phyloP scores from a whole-genome alignment of 306 rosid genomes.

The Quillaja saponaria region DNA sequence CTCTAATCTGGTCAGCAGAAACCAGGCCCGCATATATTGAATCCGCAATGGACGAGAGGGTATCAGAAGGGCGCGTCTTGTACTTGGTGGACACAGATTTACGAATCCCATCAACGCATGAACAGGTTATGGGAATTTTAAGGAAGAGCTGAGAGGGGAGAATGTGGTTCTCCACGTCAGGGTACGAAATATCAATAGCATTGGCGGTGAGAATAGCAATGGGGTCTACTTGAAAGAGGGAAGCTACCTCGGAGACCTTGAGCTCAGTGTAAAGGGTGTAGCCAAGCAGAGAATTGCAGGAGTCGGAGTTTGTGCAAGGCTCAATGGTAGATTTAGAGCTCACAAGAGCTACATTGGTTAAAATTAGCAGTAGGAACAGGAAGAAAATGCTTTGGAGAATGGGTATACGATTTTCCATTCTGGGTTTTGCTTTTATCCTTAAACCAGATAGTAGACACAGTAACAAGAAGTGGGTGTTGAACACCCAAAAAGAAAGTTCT shows the following conservation, averaged over 20 bases:
- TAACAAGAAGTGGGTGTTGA: background rate
- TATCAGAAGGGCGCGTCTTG: conserved; percentile 81
- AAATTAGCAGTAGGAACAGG: conserved; percentile 24
- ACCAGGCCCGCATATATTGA: conserved; percentile 76
- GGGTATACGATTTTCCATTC: conserved; percentile 48
- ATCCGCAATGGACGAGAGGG: conserved; percentile 75
- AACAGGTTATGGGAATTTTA: conserved; percentile 74
- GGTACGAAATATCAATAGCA: conserved; percentile 87
- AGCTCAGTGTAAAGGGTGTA: conserved; percentile 95
- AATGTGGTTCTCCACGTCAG: conserved; percentile 92
- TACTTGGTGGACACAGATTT: conserved; percentile 77
- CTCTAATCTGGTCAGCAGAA: conserved; percentile 84
- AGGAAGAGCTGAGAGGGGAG: conserved; percentile 82
- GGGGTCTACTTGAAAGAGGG: conserved; percentile 92
- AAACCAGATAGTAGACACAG: background rate
- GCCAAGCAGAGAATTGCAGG: conserved; percentile 81
- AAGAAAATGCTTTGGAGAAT: conserved; percentile 13
- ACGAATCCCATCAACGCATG: conserved; percentile 93
- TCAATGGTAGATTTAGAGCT: conserved; percentile 85
- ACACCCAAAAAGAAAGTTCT: background rate
- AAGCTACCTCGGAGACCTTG: conserved; percentile 86
- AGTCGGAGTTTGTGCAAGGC: conserved; percentile 89
- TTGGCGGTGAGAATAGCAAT: conserved; percentile 79
- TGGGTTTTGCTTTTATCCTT: conserved; percentile 10
- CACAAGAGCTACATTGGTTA: conserved; percentile 35